A percentile compares a stretch with the other conserved stretches of the same genome.
phyloP scores from a whole-genome alignment of 176 grass and related monocot genomes.

The Themeda triandra region DNA sequence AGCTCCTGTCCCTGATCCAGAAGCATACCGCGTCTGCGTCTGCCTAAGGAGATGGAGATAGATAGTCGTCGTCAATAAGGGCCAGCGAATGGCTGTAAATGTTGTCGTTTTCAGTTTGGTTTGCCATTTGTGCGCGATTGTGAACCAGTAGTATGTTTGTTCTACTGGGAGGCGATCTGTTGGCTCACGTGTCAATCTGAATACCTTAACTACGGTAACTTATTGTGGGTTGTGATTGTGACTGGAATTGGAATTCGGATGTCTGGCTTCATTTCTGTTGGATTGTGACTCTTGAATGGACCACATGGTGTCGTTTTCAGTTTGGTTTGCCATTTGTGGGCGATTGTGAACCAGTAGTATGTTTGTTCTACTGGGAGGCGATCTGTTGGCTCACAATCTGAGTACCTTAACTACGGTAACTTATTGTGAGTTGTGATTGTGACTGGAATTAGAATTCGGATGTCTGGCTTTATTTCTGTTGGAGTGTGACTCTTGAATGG shows the following conservation, averaged over 20 bases:
- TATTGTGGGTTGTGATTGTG: neutral
- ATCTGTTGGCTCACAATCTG: neutral
- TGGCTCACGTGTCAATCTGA: neutral
- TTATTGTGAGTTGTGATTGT: neutral
- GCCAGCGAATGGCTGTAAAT: neutral
- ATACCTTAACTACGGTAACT: neutral
- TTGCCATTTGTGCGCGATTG: neutral
- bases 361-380: neutral
- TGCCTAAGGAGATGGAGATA: neutral
- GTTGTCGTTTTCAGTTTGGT: neutral
- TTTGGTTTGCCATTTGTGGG: constrained; percentile 11
- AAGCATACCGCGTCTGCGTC: neutral
- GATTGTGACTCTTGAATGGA: neutral
- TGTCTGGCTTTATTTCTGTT: neutral
- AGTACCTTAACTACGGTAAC: neutral
- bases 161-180: neutral
- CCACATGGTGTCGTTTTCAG: neutral
- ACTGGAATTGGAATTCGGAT: neutral
- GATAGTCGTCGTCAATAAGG: neutral
- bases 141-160: neutral
- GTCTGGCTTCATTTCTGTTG: neutral
- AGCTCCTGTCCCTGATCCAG: constrained; percentile 22
- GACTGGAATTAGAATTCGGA: neutral
- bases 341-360: neutral
- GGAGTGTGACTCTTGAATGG: neutral